These are phyloP conservation scores for Trichosporon sp. DNA, from an alignment of 1,284 basidiomycete species.

Conservation along the genomic window DNA sequence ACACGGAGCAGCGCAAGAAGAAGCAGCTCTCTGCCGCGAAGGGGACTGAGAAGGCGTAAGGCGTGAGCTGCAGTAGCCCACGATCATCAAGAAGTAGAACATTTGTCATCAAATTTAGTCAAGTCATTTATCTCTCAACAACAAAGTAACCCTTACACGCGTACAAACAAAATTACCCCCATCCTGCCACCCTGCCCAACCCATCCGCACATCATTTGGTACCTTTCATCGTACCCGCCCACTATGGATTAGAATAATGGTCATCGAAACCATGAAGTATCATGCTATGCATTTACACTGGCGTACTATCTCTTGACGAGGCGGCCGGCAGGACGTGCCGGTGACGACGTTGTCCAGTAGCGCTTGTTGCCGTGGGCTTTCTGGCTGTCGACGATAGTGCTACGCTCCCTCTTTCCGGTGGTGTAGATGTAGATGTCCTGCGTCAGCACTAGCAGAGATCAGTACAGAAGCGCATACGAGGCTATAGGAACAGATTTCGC, in stretches of 20 bases:
- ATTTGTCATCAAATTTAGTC: constrained; percentile 14
- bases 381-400: too few species aligned
- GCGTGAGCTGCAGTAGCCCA: not conserved
- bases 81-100: not conserved
- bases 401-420: too few species aligned
- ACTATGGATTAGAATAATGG: constrained; percentile 13
- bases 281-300: constrained; percentile 18
- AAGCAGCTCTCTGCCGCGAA: not conserved
- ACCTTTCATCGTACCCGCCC: not conserved
- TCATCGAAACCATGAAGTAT: not conserved
- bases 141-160: constrained; percentile 10
- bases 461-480: too few species aligned
- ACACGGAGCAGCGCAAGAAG: constrained; percentile 62
- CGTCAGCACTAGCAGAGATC: too few species aligned
- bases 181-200: not conserved
- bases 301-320: not conserved
- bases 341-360: not conserved
- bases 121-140: constrained; percentile 11
- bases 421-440: too few species aligned
- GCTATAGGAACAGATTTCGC: too few species aligned
- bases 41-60: constrained; percentile 19
- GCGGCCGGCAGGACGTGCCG: too few species aligned
- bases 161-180: not conserved
- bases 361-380: too few species aligned
- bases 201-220: constrained; percentile 10